Base-by-base conservation (phyloP, 768 basidiomycete species). In the Phylloporus arenicola region DNA sequence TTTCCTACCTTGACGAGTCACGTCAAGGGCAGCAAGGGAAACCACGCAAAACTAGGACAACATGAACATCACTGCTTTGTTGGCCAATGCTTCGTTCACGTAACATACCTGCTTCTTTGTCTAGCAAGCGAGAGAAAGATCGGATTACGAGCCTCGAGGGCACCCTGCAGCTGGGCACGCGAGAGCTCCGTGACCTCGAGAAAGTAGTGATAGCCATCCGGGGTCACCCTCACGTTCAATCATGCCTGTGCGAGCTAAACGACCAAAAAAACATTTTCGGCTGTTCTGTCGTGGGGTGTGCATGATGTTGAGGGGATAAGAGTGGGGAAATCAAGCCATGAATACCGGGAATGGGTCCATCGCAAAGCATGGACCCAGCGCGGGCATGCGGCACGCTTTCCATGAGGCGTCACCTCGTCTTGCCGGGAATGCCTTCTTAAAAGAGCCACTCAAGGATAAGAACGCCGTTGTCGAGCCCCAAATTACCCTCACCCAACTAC, bases 371-470 rank as follows among this genome's bases (percentile, higher is more conserved):
- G 57, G 50, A 57, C 49, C 29, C 55, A 43, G 50, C 46, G 60
- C 53, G 45, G 59, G 59, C 37, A 51, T 65, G 64, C 61, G 55
- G 64, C 64, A 67, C 51, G 50, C 51, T 57, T 65, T 40, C 56
- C 64, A 65, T 60, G 64, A 65, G 64, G 64, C 64, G 43, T 53
- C 46, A 42, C 51, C 51, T 56, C 48, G 52, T 47, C 55, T 51
- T 50, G 52, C 54, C 48, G 46, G 19, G 35, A 41, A 41, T 40
- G 47, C 57, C 54, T 51, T 55, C 54, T 63, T 59, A 55, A 60
- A 60, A 49, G 38, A 44, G 51, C 59, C 57, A 47, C 43, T 42
- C 33, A 50, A 34, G 37, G 38, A 34, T 46, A 49, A 55, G 47
- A 63, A 62, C 55, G 52, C 57, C 57, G 53, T 34, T 54, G 57